Percentiles rank a stretch among this genome's conserved stretches.
Evolutionary conservation across 495 filamentous ascomycete species (phyloP).

Genomic region (Aspergillus leporis): DNA sequence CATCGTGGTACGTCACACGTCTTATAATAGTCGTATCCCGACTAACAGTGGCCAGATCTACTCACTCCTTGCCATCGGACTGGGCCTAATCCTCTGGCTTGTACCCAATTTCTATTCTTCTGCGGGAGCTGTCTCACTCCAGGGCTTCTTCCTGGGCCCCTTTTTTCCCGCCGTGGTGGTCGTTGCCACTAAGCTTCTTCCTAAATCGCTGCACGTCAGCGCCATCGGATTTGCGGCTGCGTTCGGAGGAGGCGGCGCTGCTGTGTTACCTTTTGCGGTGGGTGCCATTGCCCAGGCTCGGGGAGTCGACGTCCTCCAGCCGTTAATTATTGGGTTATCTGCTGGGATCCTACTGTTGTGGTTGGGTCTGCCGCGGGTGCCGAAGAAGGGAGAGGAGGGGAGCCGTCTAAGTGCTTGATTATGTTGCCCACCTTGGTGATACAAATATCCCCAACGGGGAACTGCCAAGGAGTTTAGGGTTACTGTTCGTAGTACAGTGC

Average conservation of each 20-base stretch:
- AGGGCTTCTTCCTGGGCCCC: conserved; percentile 64
- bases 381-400: background rate
- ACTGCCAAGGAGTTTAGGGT: too few species aligned
- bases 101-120: conserved; percentile 65
- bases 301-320: conserved; percentile 78
- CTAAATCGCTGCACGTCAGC: conserved; percentile 68
- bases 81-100: conserved; percentile 58
- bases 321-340: conserved; percentile 69
- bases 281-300: conserved; percentile 80
- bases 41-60: conserved; percentile 13
- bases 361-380: conserved; percentile 42
- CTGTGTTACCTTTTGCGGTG: conserved; percentile 80
- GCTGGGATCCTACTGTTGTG: conserved; percentile 58
- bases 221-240: conserved; percentile 75
- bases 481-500: too few species aligned
- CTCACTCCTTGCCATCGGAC: conserved; percentile 26
- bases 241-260: conserved; percentile 74
- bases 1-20: conserved; percentile 42
- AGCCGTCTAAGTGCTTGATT: background rate
- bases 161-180: conserved; percentile 70
- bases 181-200: conserved; percentile 69
- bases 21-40: background rate
- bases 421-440: too few species aligned
- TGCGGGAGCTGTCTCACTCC: conserved; percentile 58
- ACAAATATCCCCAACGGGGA: too few species aligned